Conservation (phyloP, 2,329 filamentous ascomycete genomes). For the Podosphaera fusca region DNA sequence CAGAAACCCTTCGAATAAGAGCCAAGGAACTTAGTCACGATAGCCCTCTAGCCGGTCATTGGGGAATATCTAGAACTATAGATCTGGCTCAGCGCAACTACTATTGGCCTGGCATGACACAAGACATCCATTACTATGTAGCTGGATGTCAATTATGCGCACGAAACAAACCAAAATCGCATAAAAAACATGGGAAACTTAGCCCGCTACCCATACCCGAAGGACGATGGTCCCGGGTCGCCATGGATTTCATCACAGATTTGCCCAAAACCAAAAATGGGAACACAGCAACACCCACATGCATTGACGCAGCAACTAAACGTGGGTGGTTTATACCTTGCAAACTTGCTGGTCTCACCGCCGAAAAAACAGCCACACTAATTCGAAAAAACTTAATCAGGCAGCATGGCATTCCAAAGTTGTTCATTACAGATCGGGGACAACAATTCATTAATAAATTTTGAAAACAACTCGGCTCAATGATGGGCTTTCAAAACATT, state of each 20-base stretch:
- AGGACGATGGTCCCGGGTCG: background rate
- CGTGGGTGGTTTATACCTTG: background rate
- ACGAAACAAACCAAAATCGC: background rate
- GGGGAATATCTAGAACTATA: background rate
- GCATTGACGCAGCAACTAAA: background rate
- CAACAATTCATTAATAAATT: background rate
- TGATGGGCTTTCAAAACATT: background rate
- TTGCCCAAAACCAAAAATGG: background rate
- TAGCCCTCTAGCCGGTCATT: background rate
- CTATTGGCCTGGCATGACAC: background rate
- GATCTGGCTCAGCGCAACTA: background rate
- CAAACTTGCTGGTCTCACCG: background rate
- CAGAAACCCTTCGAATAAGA: background rate
- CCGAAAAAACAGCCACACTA: background rate
- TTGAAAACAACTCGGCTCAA: background rate
- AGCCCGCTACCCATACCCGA: background rate
- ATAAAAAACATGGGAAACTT: background rate
- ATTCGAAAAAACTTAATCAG: background rate
- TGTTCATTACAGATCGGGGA: background rate
- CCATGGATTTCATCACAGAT: background rate
- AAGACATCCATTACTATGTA: background rate
- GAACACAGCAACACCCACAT: background rate
- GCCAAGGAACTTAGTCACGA: constrained; percentile 1
- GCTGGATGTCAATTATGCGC: background rate
- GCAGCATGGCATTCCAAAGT: constrained; percentile 1